phyloP scores from a whole-genome alignment of 225 moss, liverwort and hornwort species.

The Sphagnum contortum region DNA sequence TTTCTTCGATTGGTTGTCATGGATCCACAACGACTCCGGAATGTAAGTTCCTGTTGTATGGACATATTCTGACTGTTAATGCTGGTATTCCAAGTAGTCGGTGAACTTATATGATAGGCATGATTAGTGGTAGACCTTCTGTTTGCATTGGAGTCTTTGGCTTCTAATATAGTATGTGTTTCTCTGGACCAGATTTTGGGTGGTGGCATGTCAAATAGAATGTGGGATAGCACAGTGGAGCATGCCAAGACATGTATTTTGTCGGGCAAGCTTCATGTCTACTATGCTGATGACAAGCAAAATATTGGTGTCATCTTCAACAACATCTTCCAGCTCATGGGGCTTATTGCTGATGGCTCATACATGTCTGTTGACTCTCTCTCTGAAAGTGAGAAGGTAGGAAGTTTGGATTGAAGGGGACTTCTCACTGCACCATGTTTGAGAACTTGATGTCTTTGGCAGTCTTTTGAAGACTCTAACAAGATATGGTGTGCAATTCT shows the following conservation, averaged over 20 bases:
- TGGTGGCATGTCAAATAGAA: constrained; percentile 47
- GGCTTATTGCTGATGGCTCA: constrained; percentile 42
- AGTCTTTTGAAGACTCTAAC: too few species aligned
- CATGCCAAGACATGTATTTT: constrained; percentile 43
- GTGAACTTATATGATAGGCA: too few species aligned
- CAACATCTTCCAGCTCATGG: constrained; percentile 29
- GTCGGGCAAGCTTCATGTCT: constrained; percentile 42
- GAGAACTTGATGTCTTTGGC: too few species aligned
- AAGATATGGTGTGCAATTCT: too few species aligned
- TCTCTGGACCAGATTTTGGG: constrained; percentile 23
- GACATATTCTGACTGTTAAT: too few species aligned
- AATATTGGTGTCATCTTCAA: constrained; percentile 47
- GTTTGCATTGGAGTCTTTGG: too few species aligned
- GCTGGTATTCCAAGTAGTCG: too few species aligned
- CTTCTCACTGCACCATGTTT: too few species aligned
- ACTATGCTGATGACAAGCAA: constrained; percentile 45
- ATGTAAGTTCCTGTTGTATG: constrained; percentile 9
- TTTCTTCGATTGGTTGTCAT: constrained; percentile 43
- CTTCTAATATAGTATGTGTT: too few species aligned
- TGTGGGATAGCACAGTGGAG: constrained; percentile 52
- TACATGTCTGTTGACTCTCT: constrained; percentile 50
- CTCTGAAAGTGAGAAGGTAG: constrained; percentile 50
- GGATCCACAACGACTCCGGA: constrained; percentile 45
- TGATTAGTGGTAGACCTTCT: too few species aligned
- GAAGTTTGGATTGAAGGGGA: too few species aligned